Base-by-base conservation (phyloP, 2,329 filamentous ascomycete genomes). In the Fusarium chaquense region DNA sequence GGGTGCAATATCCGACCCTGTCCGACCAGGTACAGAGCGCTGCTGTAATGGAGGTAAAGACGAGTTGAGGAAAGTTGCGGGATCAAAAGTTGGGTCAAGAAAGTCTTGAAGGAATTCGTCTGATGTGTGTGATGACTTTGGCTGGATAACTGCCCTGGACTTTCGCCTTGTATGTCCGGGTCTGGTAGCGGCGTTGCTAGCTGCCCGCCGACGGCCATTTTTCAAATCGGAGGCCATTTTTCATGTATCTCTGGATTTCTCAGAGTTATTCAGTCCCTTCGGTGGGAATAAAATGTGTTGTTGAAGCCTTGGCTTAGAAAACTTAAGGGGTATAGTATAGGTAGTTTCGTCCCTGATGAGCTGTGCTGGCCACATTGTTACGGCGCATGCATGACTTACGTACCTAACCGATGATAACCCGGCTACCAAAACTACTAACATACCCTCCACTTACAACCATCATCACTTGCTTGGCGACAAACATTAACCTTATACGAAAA, bases 51-150 rank as follows among this genome's bases (percentile, higher is more conserved):
- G 83, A 6, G 94, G 92, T 1, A 98, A 84, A 1, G 87, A 87
- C 62, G 89, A 83, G 80, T 98, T 98, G 74, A 98, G 89, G 79
- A 94, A 97, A 49, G 92, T 89, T 69, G 91, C 91, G 6, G 94
- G 87, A 78, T 97, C 93, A 80, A 98, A 98, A 45, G 87, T 83
- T 7, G 91, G 85, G 51, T 89, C 84, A 38, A 95, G 85, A 79
- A 98, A 98, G 58, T 91, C 89, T 59, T 88, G 87, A 5, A 97
- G 86, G 57, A 89, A 88, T 15, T 90, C 86, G 76, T 97, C 93
- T 65, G 90, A 82, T 38, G 93, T 86, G 78, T 94, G 89, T 57
- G 84, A 79, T 6, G 89, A 89, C 74, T 83, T 86, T 54, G 86
- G 81, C 72, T 83, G 80, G 49, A 83, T 75, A 32, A 78, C 75